Percentiles rank a stretch among this genome's conserved stretches.
These are phyloP conservation scores for Candida coquimbonensis DNA, from an alignment of 805 yeast genomes.

Conservation along the genomic window DNA sequence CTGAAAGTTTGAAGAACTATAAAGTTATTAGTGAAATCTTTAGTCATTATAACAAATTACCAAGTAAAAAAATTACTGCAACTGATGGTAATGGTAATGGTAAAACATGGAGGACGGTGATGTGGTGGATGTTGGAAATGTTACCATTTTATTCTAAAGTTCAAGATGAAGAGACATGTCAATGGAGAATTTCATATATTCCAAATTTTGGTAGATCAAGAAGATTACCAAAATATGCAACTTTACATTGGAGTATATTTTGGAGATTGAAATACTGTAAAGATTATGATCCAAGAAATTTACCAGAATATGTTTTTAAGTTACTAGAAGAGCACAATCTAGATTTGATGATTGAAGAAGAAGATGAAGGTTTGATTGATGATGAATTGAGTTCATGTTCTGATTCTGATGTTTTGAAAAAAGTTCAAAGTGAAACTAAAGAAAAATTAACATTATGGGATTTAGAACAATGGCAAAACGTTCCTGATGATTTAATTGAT, in stretches of 20 bases:
- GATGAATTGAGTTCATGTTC: background rate
- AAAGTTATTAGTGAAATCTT: constrained; percentile 8
- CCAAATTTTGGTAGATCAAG: constrained; percentile 55
- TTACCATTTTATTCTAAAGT: constrained; percentile 50
- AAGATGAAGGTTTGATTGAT: background rate
- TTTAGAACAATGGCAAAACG: constrained; percentile 20
- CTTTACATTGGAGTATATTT: constrained; percentile 57
- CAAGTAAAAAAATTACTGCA: constrained; percentile 17
- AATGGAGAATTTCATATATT: constrained; percentile 41
- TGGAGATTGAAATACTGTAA: constrained; percentile 44
- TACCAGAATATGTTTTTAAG: constrained; percentile 30
- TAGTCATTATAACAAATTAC: constrained; percentile 15
- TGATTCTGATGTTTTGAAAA: constrained; percentile 7
- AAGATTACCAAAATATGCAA: constrained; percentile 39
- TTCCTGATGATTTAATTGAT: constrained; percentile 30
- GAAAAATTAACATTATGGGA: constrained; percentile 23
- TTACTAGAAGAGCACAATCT: background rate
- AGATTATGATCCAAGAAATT: constrained; percentile 39
- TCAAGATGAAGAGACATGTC: constrained; percentile 36
- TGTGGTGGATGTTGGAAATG: constrained; percentile 60
- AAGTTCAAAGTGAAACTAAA: constrained; percentile 10
- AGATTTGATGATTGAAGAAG: background rate
- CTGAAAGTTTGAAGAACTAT: background rate
- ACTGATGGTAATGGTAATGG: constrained; percentile 36
- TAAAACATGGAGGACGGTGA: constrained; percentile 21